These are phyloP conservation scores for Eucalyptus cladocalyx DNA, from an alignment of 345 rosid species.

Conservation along the genomic window DNA sequence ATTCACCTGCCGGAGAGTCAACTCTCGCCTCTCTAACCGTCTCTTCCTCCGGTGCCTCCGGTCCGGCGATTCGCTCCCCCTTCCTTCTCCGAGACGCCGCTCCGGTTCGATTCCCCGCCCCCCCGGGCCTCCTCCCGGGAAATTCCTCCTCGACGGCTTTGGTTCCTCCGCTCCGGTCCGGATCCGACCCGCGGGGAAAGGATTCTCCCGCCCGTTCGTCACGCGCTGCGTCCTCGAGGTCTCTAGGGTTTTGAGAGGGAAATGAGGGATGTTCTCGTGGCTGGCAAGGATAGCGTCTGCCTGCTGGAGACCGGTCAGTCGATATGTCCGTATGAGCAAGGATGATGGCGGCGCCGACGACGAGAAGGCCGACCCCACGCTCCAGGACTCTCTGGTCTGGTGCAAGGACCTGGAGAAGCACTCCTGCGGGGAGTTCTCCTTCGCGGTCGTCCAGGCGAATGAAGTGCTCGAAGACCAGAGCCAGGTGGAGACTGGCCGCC, in stretches of 20 bases:
- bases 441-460: constrained; percentile 82
- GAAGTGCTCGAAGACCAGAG: constrained; percentile 81
- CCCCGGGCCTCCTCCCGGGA: background rate
- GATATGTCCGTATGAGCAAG: constrained; percentile 80
- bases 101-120: background rate
- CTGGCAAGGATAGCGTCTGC: constrained; percentile 50
- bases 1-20: background rate
- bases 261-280: constrained; percentile 98
- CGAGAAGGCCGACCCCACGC: constrained; percentile 12
- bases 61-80: background rate
- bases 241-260: background rate
- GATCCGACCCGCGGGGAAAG: background rate
- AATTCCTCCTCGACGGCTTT: background rate
- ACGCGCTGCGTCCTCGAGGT: background rate
- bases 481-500: constrained; percentile 67
- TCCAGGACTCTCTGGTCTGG: constrained; percentile 55
- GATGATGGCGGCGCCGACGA: constrained; percentile 11
- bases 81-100: background rate
- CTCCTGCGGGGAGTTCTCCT: constrained; percentile 76
- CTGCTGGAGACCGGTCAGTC: constrained; percentile 68
- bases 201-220: background rate
- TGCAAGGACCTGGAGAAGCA: constrained; percentile 69
- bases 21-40: background rate
- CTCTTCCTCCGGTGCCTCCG: background rate
- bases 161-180: background rate